Base-by-base conservation (phyloP, 768 basidiomycete genomes). In the Tulasnella sp. region DNA sequence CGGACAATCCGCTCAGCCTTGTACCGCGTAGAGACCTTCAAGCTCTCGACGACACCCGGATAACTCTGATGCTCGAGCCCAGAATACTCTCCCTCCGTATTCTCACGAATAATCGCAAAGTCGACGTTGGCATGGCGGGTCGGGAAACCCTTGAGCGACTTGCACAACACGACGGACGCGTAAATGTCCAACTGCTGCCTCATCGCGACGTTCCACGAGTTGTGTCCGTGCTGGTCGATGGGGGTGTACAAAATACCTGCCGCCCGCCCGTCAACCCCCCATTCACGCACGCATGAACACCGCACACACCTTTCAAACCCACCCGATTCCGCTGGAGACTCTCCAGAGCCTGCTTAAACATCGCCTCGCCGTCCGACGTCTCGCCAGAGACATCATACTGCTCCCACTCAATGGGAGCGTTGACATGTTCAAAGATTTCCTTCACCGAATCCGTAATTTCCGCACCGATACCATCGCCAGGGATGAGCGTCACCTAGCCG, bases 121-220 rank as follows among this genome's bases (percentile, higher is more conserved):
- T 99, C 94, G 67, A 99, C 96, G 67, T 94, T 87, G 59, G 81
- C 76, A 72, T 99, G 96, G 61, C 96, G 86, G 35, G 96, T 98
- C 40, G 93, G 86, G 73, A 90, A 82, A 51, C 96, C 96, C 11
- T 91, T 89, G 50, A 98, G 81, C 43, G 94, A 91, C 73, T 98
- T 98, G 83, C 94, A 98, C 52, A 98, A 79, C 52, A 97, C 92
- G 64, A 98, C 87, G 8, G 94, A 97, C 21, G 96, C 96, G 70
- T 97, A 99, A 64, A 99, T 98, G 71, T 99, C 96, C 62, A 99
- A 86, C 68, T 94, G 88, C 69, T 98, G 94, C 63, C 96, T 86
- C 92, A 99, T 98, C 62, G 96, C 96, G 59, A 99, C 96, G 69
- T 99, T 99, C 96, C 96, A 99, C 59, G 96, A 98, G 62, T 94